Evolutionary conservation across 2,329 filamentous ascomycete genomes (phyloP), one percentile per base, ranked within the genome.

Genomic region (Achaetomium macrosporum): DNA sequence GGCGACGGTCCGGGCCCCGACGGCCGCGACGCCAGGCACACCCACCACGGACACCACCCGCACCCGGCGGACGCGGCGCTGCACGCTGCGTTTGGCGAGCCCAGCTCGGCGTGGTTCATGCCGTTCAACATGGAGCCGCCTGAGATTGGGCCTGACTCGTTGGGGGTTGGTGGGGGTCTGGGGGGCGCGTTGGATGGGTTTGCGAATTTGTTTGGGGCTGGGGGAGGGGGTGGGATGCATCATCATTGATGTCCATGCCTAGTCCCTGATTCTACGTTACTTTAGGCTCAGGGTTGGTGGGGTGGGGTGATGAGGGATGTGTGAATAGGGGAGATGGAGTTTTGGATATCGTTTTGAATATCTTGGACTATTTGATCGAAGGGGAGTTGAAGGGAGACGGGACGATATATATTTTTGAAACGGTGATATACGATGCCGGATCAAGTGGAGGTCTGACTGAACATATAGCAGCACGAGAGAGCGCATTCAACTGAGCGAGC

Each of bases 91-190:
- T 66, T 66, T 42, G 64, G 61, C 4, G 78, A 82, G 56, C 71
- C 76, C 2, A 78, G 73, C 47, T 85, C 84, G 48, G 88, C 87
- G 5, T 97, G 91, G 88, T 95, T 95, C 68, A 84, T 95, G 74
- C 90, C 91, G 1, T 95, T 96, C 70, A 95, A 95, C 65, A 83
- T 95, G 70, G 88, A 93, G 54, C 88, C 90, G 17, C 83, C 87
- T 0, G 80, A 83, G 53, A 69, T 81, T 40, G 71, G 72, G 7
- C 76, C 77, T 50, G 77, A 79, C 2, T 63, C 67, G 17, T 63
- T 73, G 29, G 69, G 67, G 3, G 62, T 66, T 8, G 63, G 33
- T 0, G 50, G 50, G 1, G 43, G 48, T n/a, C 11, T 50, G 41
- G 77, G 57, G n/a, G 66, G 66, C 20, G 70, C 70, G 35, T 67